Conservation (phyloP, 2,329 filamentous ascomycete genomes). For the Sclerotinia borealis region DNA sequence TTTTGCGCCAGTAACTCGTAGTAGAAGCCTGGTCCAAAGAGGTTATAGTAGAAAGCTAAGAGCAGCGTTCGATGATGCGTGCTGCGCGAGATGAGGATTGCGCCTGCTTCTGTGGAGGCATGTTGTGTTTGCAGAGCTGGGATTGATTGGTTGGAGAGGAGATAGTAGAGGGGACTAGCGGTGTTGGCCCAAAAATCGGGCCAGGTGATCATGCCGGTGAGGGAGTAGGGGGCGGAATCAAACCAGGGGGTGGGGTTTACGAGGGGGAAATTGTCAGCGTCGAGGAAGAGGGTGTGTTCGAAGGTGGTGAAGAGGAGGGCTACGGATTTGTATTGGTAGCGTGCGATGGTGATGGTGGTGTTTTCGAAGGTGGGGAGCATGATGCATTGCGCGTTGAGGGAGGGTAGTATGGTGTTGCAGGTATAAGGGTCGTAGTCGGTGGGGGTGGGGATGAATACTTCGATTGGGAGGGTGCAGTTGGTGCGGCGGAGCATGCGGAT, state of each 20-base stretch:
- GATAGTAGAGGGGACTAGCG: constrained; percentile 35
- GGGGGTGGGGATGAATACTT: constrained; percentile 36
- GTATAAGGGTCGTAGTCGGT: constrained; percentile 35
- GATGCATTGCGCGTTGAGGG: constrained; percentile 36
- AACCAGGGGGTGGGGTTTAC: constrained; percentile 39
- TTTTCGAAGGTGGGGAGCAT: constrained; percentile 34
- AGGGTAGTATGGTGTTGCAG: constrained; percentile 35
- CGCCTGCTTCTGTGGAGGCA: constrained; percentile 11
- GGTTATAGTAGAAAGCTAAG: constrained; percentile 12
- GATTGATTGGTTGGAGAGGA: constrained; percentile 29
- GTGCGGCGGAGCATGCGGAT: constrained; percentile 38
- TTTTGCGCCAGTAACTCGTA: constrained; percentile 7
- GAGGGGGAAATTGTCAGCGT: constrained; percentile 42
- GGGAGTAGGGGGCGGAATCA: constrained; percentile 36
- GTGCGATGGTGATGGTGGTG: constrained; percentile 34
- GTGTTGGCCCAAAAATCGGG: constrained; percentile 42
- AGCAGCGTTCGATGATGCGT: not conserved
- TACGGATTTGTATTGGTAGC: constrained; percentile 44
- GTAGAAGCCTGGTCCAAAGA: constrained; percentile 10
- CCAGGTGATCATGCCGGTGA: constrained; percentile 40
- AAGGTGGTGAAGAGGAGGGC: constrained; percentile 45
- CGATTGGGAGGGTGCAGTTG: constrained; percentile 34
- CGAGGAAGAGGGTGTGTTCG: constrained; percentile 43
- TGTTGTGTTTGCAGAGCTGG: not conserved
- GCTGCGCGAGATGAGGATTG: constrained; percentile 5